A percentile compares a stretch with the other conserved stretches of the same genome.
Conservation (phyloP, 2,329 filamentous ascomycete genomes). For the Claviceps sp. region DNA sequence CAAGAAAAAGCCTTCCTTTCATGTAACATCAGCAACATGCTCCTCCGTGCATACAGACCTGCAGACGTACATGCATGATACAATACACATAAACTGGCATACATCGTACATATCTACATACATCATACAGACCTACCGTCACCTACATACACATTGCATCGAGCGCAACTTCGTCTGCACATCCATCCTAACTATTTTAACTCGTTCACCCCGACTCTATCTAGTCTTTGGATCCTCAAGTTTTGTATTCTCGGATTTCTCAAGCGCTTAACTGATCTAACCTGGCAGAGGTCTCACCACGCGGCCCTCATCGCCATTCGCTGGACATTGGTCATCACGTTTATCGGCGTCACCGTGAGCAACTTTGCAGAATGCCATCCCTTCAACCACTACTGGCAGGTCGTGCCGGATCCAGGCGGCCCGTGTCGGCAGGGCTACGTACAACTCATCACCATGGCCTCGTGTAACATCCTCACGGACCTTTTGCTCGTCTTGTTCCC, state of each 20-base stretch:
- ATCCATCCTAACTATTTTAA: not conserved
- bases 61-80: not conserved
- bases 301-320: constrained; percentile 58
- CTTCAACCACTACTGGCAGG: constrained; percentile 64
- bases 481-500: constrained; percentile 78
- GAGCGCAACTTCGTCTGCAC: not conserved
- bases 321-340: constrained; percentile 63
- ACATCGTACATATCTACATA: too few species aligned
- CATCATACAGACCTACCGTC: too few species aligned
- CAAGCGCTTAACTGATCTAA: constrained; percentile 66
- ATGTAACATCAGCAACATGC: too few species aligned
- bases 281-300: constrained; percentile 69
- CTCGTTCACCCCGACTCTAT: not conserved
- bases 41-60: too few species aligned
- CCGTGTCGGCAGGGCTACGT: constrained; percentile 76
- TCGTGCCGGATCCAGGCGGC: constrained; percentile 72
- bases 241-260: constrained; percentile 85
- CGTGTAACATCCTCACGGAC: constrained; percentile 79
- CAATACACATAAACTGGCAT: not conserved
- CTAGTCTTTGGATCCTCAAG: constrained; percentile 83
- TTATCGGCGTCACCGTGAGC: constrained; percentile 66
- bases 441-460: constrained; percentile 82
- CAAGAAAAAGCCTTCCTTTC: not conserved
- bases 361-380: constrained; percentile 75
- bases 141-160: too few species aligned